Percentiles rank a stretch among this genome's conserved stretches.
Conservation (phyloP, 306 rosid genomes). For the Lagenaria siceraria region DNA sequence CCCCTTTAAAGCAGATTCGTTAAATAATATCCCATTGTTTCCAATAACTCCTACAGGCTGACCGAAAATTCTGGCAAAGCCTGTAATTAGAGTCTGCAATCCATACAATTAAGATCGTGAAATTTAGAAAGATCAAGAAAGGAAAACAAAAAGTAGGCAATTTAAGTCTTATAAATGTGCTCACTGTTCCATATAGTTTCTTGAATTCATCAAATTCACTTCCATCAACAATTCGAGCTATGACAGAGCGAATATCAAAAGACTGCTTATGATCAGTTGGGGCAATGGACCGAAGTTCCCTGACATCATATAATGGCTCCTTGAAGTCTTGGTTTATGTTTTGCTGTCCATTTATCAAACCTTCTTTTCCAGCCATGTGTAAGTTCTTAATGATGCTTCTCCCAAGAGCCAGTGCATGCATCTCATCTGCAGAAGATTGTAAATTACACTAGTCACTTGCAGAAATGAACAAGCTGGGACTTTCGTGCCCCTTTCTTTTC, state of each 20-base stretch:
- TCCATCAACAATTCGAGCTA: slow-evolving; percentile 85
- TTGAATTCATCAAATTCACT: slow-evolving; percentile 98
- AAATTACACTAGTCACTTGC: slow-evolving; percentile 5
- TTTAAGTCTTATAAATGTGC: slow-evolving; percentile 29
- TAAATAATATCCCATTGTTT: slow-evolving; percentile 83
- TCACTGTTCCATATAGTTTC: slow-evolving; percentile 94
- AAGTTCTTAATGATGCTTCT: slow-evolving; percentile 78
- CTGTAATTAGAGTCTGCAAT: slow-evolving; percentile 92
- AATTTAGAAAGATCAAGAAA: background rate
- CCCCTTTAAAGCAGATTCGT: slow-evolving; percentile 90
- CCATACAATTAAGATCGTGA: slow-evolving; percentile 9
- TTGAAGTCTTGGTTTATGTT: slow-evolving; percentile 26
- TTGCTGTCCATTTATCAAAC: slow-evolving; percentile 26
- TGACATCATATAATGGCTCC: slow-evolving; percentile 62
- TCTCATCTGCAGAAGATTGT: slow-evolving; percentile 50
- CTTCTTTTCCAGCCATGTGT: slow-evolving; percentile 80
- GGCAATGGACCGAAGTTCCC: slow-evolving; percentile 82
- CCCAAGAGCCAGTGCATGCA: slow-evolving; percentile 80
- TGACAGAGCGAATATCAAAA: slow-evolving; percentile 78
- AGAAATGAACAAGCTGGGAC: background rate
- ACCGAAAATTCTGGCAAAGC: slow-evolving; percentile 79
- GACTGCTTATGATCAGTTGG: slow-evolving; percentile 83
- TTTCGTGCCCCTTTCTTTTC: background rate
- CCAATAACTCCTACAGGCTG: slow-evolving; percentile 96
- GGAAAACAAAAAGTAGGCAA: slow-evolving; percentile 4